Percentiles rank a stretch among this genome's conserved stretches.
Conservation (phyloP, 352 stramenopile species). For the Hyaloperonospora brassicae region DNA sequence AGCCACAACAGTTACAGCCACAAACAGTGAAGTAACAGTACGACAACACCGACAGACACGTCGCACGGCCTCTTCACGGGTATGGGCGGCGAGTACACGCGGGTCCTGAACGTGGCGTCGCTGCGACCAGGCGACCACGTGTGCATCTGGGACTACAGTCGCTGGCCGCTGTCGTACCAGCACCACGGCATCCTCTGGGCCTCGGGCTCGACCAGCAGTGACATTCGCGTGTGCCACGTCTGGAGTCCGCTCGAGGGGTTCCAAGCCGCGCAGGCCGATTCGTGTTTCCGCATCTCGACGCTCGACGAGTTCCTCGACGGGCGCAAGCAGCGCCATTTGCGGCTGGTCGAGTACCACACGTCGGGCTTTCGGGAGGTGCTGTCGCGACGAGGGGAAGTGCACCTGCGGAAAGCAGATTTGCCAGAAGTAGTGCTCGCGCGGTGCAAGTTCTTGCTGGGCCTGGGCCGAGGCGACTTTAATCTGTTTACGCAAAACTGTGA, state of each 20-base stretch:
- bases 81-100: slow-evolving; percentile 73
- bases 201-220: slow-evolving; percentile 47
- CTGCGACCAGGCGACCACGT: slow-evolving; percentile 79
- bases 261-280: slow-evolving; percentile 71
- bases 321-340: slow-evolving; percentile 48
- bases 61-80: not conserved
- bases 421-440: slow-evolving; percentile 74
- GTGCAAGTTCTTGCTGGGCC: slow-evolving; percentile 73
- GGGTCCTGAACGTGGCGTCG: slow-evolving; percentile 60
- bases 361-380: slow-evolving; percentile 68
- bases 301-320: slow-evolving; percentile 77
- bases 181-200: slow-evolving; percentile 83
- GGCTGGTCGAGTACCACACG: slow-evolving; percentile 83
- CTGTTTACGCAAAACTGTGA: slow-evolving; percentile 87
- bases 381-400: slow-evolving; percentile 79
- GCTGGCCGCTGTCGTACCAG: slow-evolving; percentile 81
- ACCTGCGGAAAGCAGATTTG: slow-evolving; percentile 73
- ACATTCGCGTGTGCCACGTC: slow-evolving; percentile 77
- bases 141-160: slow-evolving; percentile 79
- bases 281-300: slow-evolving; percentile 80
- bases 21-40: too few species aligned
- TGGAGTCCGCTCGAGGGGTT: slow-evolving; percentile 76
- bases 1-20: too few species aligned
- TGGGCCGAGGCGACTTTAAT: slow-evolving; percentile 78
- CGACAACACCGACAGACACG: not conserved